Base-by-base conservation (phyloP, 2,329 filamentous ascomycete species). In the Endoconidiophora laricicola region DNA sequence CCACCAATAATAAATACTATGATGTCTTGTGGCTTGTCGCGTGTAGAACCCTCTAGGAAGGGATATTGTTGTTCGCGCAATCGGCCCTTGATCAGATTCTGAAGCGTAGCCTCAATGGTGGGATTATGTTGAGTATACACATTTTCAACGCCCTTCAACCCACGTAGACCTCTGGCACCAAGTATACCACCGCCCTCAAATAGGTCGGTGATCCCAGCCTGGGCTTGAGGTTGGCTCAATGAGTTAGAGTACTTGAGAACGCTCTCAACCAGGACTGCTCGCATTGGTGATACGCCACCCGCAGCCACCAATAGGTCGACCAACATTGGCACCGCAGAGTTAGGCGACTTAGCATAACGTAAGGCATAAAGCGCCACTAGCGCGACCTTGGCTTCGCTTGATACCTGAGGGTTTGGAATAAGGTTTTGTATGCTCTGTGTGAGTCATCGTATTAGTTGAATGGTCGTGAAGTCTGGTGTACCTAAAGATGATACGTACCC, bases 61-160 rank as follows among this genome's bases (percentile, higher is more conserved):
- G 91, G 93, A 60, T 94, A 96, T 55, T 91, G 78, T 56, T 87
- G 77, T 59, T 94, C 86, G 58, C 79, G 83, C 52, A 98, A 66
- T 26, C 84, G 78, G 0, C 91, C 93, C 61, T 94, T 95, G 67
- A 96, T 88, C 47, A 98, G 70, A 58, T 90, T 90, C 61, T 95
- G 90, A 16, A 98, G 67, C 0, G 87, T 96, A 22, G 76, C 76
- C 63, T 95, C 88, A 14, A 98, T 66, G 20, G 86, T 74, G 0
- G 93, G 87, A 4, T 86, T 93, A 63, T 98, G 91, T 63, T 98
- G 93, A 0, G 91, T 98, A 63, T 98, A 98, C 24, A 98, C 91
- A 58, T 98, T 98, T 63, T 98, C 93, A 1, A 98, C 91, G 1
- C 91, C 91, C 61, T 96, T 95, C 12, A 98, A 72, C 0, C 91